phyloP scores from a whole-genome alignment of 148 eudicot genomes.

The Dysphania ambrosioides region DNA sequence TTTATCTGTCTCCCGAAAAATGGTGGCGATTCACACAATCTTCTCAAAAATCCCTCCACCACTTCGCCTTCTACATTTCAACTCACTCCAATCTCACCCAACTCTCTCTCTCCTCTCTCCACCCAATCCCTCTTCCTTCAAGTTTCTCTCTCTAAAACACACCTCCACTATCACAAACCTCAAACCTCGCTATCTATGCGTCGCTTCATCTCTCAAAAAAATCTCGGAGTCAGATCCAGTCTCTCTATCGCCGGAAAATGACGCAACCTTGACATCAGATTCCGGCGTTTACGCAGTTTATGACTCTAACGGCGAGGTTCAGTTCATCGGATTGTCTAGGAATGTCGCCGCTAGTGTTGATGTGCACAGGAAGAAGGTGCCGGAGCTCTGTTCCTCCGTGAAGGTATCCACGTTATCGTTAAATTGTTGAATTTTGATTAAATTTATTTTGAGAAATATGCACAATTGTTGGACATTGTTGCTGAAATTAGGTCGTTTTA shows the following conservation, averaged over 20 bases:
- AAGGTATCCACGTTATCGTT: slow-evolving; percentile 47
- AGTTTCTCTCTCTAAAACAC: slow-evolving; percentile 32
- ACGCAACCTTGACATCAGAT: slow-evolving; percentile 40
- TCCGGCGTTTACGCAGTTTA: slow-evolving; percentile 79
- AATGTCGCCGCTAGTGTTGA: slow-evolving; percentile 63
- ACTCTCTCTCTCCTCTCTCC: slow-evolving; percentile 32
- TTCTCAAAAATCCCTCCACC: slow-evolving; percentile 29
- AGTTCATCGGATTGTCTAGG: slow-evolving; percentile 82
- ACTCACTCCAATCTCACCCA: slow-evolving; percentile 25
- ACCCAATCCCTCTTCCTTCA: slow-evolving; percentile 20
- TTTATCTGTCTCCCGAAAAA: slow-evolving; percentile 13
- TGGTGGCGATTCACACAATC: slow-evolving; percentile 37
- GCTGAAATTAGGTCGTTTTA: too few species aligned
- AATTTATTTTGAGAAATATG: neutral
- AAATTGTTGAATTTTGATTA: neutral
- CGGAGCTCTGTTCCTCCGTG: slow-evolving; percentile 69
- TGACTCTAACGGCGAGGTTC: slow-evolving; percentile 50
- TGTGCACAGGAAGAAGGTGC: slow-evolving; percentile 55
- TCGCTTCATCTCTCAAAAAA: slow-evolving; percentile 45
- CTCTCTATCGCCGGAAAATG: slow-evolving; percentile 32
- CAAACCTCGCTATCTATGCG: slow-evolving; percentile 25
- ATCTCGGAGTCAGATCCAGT: slow-evolving; percentile 45
- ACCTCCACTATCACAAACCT: slow-evolving; percentile 11
- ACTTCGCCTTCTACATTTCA: slow-evolving; percentile 25
- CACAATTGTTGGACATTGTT: neutral